Evolutionary conservation across 176 grass and related monocot species (phyloP).

Genomic region (Carex myosuroides): DNA sequence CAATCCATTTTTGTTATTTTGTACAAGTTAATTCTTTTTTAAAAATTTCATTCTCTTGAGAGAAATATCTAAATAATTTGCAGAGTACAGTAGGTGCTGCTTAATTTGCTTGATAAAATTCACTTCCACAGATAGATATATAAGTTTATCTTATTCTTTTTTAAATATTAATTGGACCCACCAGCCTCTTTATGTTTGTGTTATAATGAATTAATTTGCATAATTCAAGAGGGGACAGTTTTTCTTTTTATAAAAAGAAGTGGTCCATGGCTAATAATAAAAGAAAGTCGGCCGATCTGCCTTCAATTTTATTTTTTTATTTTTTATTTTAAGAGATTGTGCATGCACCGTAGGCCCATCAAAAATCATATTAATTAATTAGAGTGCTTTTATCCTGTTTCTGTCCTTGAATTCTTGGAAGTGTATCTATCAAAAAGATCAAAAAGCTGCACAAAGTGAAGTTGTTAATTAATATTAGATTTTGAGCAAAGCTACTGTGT

Average conservation of each 20-base stretch:
- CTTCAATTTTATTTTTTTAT: neutral
- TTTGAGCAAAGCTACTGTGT: too few species aligned
- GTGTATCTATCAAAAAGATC: neutral
- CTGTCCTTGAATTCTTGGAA: neutral
- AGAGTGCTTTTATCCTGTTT: neutral
- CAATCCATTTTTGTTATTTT: too few species aligned
- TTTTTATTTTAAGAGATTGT: too few species aligned
- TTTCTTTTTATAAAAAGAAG: neutral
- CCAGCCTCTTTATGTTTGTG: neutral
- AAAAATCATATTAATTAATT: neutral
- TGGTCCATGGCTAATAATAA: neutral
- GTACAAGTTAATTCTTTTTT: neutral
- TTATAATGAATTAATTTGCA: neutral
- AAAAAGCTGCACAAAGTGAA: neutral
- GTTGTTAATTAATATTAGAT: too few species aligned
- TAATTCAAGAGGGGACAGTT: slow-evolving; percentile 3
- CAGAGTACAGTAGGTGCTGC: neutral
- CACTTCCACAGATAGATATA: neutral
- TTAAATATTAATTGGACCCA: neutral
- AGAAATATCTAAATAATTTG: neutral
- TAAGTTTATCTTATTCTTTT: neutral
- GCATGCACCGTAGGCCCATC: neutral
- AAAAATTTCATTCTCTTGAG: neutral
- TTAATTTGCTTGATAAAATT: neutral
- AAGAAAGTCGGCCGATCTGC: neutral